Percentiles rank a stretch among this genome's conserved stretches.
Conservation (phyloP, 805 yeast genomes). For the Alloascoidea hylecoeti region DNA sequence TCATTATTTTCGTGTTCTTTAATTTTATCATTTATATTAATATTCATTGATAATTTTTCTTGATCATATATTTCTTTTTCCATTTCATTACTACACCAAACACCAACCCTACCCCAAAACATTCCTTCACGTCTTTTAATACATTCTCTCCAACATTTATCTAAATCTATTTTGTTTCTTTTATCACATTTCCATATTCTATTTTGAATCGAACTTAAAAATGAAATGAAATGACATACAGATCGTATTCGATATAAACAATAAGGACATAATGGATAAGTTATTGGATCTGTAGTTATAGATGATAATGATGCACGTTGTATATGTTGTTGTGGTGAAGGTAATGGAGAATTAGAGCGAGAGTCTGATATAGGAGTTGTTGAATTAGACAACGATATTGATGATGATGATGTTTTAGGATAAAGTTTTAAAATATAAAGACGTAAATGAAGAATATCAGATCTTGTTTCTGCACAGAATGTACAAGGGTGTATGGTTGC, state of each 20-base stretch:
- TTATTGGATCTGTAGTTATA: no score
- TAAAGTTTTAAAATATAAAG: slow-evolving; percentile 50
- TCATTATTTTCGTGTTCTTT: no score
- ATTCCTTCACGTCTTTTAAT: slow-evolving; percentile 53
- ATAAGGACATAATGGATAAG: slow-evolving; percentile 70
- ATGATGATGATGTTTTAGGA: slow-evolving; percentile 17
- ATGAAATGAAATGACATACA: slow-evolving; percentile 72
- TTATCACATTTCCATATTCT: slow-evolving; percentile 41
- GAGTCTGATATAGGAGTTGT: not conserved
- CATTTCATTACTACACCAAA: no score
- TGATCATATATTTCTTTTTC: no score
- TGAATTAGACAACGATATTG: slow-evolving; percentile 2
- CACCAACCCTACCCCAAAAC: slow-evolving; percentile 77
- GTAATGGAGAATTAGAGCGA: no score
- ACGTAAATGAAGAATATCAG: slow-evolving; percentile 63
- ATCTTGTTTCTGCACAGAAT: slow-evolving; percentile 70
- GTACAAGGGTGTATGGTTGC: slow-evolving; percentile 64
- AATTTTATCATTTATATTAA: no score
- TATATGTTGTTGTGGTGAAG: no score
- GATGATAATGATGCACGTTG: no score
- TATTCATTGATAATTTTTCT: no score
- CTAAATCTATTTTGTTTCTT: no score
- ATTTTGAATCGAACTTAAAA: slow-evolving; percentile 47
- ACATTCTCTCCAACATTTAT: slow-evolving; percentile 50
- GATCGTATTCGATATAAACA: slow-evolving; percentile 72